Percentiles rank a stretch among this genome's conserved stretches.
Evolutionary conservation across 345 rosid genomes (phyloP).

Genomic region (Euclidium syriacum): DNA sequence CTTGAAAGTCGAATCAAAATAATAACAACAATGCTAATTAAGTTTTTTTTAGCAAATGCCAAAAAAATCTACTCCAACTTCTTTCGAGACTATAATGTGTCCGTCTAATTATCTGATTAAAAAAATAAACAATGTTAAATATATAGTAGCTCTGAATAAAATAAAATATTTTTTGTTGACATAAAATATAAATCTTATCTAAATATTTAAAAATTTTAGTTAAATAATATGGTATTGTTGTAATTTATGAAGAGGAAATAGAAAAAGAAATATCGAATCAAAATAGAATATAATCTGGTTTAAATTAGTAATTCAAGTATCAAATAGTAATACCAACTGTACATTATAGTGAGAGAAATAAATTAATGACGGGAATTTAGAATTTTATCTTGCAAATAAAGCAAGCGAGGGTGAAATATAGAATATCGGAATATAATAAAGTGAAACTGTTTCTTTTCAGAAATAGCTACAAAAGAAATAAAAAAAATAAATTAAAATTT

Average conservation of each 20-base stretch:
- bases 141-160: neutral
- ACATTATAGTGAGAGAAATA: neutral
- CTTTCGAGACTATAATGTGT: too few species aligned
- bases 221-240: neutral
- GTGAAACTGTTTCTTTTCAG: too few species aligned
- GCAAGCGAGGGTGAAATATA: neutral
- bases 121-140: too few species aligned
- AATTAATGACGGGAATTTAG: neutral
- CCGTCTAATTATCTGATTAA: too few species aligned
- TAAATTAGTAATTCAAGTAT: neutral
- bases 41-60: too few species aligned
- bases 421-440: neutral
- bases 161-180: neutral
- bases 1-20: too few species aligned
- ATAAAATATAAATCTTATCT: too few species aligned
- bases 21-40: too few species aligned
- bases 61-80: too few species aligned
- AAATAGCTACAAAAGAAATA: neutral
- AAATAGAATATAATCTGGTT: neutral
- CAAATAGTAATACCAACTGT: neutral
- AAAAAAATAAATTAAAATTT: neutral
- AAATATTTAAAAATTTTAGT: neutral
- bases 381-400: neutral
- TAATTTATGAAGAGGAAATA: neutral
- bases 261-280: neutral